These are phyloP conservation scores for Aspergillus floridensis DNA, from an alignment of 2,329 filamentous ascomycete genomes.

Conservation along the genomic window DNA sequence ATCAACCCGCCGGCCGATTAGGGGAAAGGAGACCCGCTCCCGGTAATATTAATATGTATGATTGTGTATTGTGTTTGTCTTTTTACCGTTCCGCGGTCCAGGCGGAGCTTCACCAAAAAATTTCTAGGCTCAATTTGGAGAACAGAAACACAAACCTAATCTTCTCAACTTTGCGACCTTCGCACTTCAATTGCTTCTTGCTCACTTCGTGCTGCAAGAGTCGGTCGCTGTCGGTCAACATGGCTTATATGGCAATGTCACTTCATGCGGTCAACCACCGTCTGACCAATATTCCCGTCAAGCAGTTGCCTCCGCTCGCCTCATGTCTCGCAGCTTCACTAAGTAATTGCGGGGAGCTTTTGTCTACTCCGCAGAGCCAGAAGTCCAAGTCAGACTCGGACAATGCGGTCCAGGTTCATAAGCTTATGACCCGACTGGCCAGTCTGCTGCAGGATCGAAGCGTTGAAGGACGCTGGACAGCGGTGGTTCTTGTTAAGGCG, in stretches of 20 bases:
- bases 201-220: neutral
- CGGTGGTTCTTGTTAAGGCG: slow-evolving; percentile 75
- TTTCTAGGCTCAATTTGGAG: slow-evolving; percentile 7
- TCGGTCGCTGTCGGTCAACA: slow-evolving; percentile 5
- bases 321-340: slow-evolving; percentile 63
- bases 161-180: slow-evolving; percentile 1
- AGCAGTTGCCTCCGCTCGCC: slow-evolving; percentile 70
- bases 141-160: slow-evolving; percentile 5
- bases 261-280: slow-evolving; percentile 46
- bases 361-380: slow-evolving; percentile 61
- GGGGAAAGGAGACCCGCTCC: neutral
- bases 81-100: slow-evolving; percentile 8
- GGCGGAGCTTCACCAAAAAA: slow-evolving; percentile 13
- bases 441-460: slow-evolving; percentile 75
- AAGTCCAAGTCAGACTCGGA: slow-evolving; percentile 65
- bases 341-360: slow-evolving; percentile 54
- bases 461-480: slow-evolving; percentile 72
- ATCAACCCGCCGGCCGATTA: neutral
- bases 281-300: slow-evolving; percentile 67
- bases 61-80: neutral
- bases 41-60: neutral
- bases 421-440: slow-evolving; percentile 73
- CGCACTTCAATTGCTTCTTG: neutral
- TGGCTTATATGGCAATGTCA: slow-evolving; percentile 36
- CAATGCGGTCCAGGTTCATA: slow-evolving; percentile 69